phyloP scores from a whole-genome alignment of 306 rosid species.

The Hippophae rhamnoides region DNA sequence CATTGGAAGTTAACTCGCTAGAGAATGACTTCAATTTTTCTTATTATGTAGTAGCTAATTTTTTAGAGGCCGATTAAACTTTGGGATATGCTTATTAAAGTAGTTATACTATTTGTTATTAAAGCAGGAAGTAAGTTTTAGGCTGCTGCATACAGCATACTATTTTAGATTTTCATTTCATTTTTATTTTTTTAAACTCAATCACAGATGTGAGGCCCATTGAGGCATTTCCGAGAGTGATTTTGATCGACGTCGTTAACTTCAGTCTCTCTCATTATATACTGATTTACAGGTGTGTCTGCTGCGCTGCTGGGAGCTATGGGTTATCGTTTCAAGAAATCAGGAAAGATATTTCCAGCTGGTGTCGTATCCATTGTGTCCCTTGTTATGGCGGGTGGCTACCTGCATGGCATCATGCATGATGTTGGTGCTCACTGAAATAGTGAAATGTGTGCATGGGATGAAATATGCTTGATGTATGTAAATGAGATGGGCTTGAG shows the following conservation, averaged over 20 bases:
- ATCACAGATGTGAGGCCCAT: background rate
- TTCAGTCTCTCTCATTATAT: background rate
- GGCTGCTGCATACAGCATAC: too few relatives aligned
- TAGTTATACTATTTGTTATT: too few relatives aligned
- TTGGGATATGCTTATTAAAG: too few relatives aligned
- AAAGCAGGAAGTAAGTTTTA: too few relatives aligned
- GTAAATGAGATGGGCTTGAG: background rate
- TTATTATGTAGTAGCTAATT: too few relatives aligned
- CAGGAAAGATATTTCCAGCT: slow-evolving; percentile 94
- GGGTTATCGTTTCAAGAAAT: slow-evolving; percentile 91
- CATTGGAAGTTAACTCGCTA: too few relatives aligned
- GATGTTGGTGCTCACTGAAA: slow-evolving; percentile 50
- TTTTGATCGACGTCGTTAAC: background rate
- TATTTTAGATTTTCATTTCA: too few relatives aligned
- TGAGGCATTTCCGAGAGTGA: background rate
- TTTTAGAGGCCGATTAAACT: too few relatives aligned
- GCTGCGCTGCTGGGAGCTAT: slow-evolving; percentile 83
- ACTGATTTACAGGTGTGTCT: slow-evolving; percentile 50
- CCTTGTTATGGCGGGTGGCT: slow-evolving; percentile 81
- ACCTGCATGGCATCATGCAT: slow-evolving; percentile 87
- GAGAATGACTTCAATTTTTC: too few relatives aligned
- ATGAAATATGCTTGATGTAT: background rate
- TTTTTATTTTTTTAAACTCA: too few relatives aligned
- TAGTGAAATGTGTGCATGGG: background rate
- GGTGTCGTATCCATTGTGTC: slow-evolving; percentile 92